A percentile compares a stretch with the other conserved stretches of the same genome.
These are phyloP conservation scores for Crithidia fasciculata DNA, from an alignment of 208 protist genomes.

Conservation along the genomic window DNA sequence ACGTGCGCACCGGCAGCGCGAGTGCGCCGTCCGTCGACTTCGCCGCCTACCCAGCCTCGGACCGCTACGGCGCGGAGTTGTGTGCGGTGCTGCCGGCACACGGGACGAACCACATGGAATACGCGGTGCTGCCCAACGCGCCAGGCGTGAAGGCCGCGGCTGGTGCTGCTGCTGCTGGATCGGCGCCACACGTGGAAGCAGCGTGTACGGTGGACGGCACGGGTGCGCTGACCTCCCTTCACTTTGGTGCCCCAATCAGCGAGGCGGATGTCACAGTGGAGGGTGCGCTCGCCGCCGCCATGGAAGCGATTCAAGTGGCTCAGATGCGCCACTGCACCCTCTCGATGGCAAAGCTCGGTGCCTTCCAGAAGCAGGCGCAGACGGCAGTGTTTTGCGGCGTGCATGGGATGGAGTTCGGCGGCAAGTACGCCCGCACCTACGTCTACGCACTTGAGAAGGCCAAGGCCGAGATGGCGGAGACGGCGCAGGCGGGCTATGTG, in stretches of 20 bases:
- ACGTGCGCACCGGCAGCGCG: slow-evolving; percentile 50
- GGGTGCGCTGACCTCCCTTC: slow-evolving; percentile 60
- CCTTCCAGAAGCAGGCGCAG: slow-evolving; percentile 74
- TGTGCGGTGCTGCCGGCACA: slow-evolving; percentile 59
- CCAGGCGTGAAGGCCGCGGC: slow-evolving; percentile 7
- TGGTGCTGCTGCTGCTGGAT: neutral
- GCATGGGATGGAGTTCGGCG: slow-evolving; percentile 70
- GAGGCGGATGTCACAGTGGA: slow-evolving; percentile 56
- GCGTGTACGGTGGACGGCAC: slow-evolving; percentile 75
- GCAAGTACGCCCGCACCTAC: slow-evolving; percentile 89
- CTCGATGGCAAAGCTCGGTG: slow-evolving; percentile 57
- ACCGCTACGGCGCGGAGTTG: slow-evolving; percentile 76
- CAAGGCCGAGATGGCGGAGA: slow-evolving; percentile 64
- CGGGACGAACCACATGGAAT: slow-evolving; percentile 37
- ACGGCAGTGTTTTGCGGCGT: slow-evolving; percentile 71
- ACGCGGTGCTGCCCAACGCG: slow-evolving; percentile 22
- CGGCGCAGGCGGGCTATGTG: slow-evolving; percentile 37
- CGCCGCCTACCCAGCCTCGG: slow-evolving; percentile 48
- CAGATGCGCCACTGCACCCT: slow-evolving; percentile 79
- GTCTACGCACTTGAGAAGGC: slow-evolving; percentile 81
- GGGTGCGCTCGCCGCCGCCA: slow-evolving; percentile 57
- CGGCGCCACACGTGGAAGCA: slow-evolving; percentile 34
- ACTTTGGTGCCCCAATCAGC: slow-evolving; percentile 28
- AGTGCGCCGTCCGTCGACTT: slow-evolving; percentile 34
- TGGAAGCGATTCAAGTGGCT: slow-evolving; percentile 57